Conservation (phyloP, 768 basidiomycete genomes). For the Ramaria sp. region DNA sequence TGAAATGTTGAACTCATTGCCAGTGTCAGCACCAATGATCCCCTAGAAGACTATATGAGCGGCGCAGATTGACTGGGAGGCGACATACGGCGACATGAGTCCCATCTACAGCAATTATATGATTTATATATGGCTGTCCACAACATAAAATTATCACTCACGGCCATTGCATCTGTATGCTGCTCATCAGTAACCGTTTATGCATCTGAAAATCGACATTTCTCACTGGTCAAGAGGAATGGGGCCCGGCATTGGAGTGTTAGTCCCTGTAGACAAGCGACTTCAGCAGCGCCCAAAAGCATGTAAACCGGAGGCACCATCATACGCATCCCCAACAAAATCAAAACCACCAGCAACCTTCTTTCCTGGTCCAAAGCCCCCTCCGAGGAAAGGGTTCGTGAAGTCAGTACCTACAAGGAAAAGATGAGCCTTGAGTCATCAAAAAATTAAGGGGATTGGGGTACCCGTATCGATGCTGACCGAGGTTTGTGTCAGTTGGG, state of each 20-base stretch:
- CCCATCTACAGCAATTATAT: conserved; percentile 27
- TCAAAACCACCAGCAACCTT: conserved; percentile 44
- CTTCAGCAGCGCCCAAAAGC: neutral
- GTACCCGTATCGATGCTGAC: conserved; percentile 33
- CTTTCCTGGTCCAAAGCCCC: conserved; percentile 41
- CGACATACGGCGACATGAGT: conserved; percentile 41
- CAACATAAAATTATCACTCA: conserved; percentile 11
- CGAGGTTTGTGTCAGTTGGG: neutral
- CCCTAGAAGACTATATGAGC: conserved; percentile 25
- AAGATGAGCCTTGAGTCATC: neutral
- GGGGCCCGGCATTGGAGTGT: conserved; percentile 37
- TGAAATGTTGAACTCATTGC: conserved; percentile 52
- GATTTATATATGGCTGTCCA: neutral
- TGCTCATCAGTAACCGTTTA: neutral
- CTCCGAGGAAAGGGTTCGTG: conserved; percentile 44
- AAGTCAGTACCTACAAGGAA: conserved; percentile 35
- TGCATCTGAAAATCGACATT: neutral
- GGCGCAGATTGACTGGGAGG: neutral
- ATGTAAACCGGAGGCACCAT: conserved; percentile 21
- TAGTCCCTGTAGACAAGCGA: conserved; percentile 21
- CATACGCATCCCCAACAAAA: conserved; percentile 45
- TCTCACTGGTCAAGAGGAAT: conserved; percentile 44
- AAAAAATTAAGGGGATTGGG: neutral
- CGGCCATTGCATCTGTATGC: conserved; percentile 15
- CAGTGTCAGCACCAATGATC: conserved; percentile 51